Evolutionary conservation across 78 protist genomes (phyloP).

Genomic region (Monosiga brevicollis): DNA sequence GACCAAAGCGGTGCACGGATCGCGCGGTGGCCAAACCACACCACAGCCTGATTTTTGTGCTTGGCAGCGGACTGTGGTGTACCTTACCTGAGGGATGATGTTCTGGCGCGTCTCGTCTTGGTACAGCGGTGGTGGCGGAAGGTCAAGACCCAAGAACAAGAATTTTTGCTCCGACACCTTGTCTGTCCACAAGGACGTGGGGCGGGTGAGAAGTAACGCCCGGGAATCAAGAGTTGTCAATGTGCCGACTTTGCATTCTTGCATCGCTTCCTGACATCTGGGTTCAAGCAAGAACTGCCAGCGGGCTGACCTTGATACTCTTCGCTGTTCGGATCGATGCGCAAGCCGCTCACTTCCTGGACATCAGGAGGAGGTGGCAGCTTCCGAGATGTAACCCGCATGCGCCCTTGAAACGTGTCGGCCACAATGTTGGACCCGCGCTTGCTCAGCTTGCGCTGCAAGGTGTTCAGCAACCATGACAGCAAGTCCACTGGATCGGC

Average conservation of each 20-base stretch:
- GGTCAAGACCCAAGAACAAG: slow-evolving; percentile 64
- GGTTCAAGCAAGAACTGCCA: too few species aligned
- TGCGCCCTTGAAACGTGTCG: background rate
- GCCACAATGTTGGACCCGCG: background rate
- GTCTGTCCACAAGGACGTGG: background rate
- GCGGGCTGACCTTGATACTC: background rate
- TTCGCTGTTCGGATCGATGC: background rate
- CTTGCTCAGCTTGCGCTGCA: slow-evolving; percentile 8
- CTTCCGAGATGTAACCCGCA: background rate
- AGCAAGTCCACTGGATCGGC: slow-evolving; percentile 71
- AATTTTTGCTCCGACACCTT: background rate
- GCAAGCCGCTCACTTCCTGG: background rate
- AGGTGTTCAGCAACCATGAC: slow-evolving; percentile 66
- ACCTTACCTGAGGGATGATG: slow-evolving; percentile 73
- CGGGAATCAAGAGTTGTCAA: slow-evolving; percentile 3
- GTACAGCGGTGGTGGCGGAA: slow-evolving; percentile 86
- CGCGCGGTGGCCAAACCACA: too few species aligned
- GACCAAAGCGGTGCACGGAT: too few species aligned
- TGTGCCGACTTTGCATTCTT: too few species aligned
- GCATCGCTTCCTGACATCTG: too few species aligned
- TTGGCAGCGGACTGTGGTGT: too few species aligned
- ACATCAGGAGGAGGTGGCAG: background rate
- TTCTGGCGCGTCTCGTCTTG: slow-evolving; percentile 60
- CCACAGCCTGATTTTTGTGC: too few species aligned
- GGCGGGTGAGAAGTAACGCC: background rate